Percentiles rank a stretch among this genome's conserved stretches.
phyloP scores from a whole-genome alignment of 768 basidiomycete genomes.

The Pleurotus pulmonarius region DNA sequence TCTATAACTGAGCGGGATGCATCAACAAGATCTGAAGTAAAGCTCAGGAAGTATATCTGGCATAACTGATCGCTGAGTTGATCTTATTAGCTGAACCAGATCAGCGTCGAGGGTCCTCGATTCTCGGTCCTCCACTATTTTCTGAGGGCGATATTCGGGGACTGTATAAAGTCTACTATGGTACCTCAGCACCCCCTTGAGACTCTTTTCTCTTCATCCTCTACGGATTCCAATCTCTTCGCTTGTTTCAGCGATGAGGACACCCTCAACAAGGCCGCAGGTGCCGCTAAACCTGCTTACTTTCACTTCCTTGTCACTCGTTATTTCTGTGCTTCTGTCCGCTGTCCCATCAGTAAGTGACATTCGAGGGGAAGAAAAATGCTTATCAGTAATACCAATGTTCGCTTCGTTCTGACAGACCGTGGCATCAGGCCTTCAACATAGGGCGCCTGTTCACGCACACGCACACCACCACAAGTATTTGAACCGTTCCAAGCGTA shows the following conservation, averaged over 20 bases:
- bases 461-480: conserved; percentile 2
- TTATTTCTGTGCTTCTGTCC: not conserved
- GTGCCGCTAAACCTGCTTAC: conserved; percentile 7
- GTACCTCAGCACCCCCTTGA: not conserved
- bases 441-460: not conserved
- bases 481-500: not conserved
- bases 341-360: conserved; percentile 2
- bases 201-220: conserved; percentile 8
- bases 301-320: conserved; percentile 5
- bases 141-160: conserved; percentile 1
- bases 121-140: not conserved
- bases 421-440: conserved; percentile 4
- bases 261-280: conserved; percentile 2
- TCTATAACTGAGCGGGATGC: too few species aligned
- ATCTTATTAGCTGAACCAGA: too few species aligned
- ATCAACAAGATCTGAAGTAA: too few species aligned
- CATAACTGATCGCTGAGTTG: too few species aligned
- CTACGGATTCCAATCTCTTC: not conserved
- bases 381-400: not conserved
- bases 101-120: too few species aligned
- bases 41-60: too few species aligned
- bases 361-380: not conserved
- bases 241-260: conserved; percentile 3
- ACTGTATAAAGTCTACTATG: conserved; percentile 1
- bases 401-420: not conserved